Evolutionary conservation across 1,284 basidiomycete genomes (phyloP).

Genomic region (Fistulina hepatica): DNA sequence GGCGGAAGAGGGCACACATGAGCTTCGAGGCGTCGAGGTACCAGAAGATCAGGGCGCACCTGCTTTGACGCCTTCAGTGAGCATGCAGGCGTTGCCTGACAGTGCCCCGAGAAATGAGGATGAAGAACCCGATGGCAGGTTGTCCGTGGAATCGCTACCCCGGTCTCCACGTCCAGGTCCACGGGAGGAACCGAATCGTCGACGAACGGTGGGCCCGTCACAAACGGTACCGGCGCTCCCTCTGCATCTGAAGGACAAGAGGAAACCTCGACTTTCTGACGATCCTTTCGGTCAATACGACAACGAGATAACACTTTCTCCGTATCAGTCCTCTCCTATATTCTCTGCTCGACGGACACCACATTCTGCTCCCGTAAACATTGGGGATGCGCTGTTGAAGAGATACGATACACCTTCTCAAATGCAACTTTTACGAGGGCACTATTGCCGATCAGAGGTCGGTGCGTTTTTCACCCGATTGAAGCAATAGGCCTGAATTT

Average conservation of each 20-base stretch:
- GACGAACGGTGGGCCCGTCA: conserved; percentile 44
- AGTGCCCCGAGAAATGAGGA: conserved; percentile 25
- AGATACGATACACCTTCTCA: conserved; percentile 63
- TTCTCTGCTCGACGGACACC: conserved; percentile 40
- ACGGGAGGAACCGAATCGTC: too few species aligned
- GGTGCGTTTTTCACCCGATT: conserved; percentile 15
- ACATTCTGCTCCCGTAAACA: conserved; percentile 32
- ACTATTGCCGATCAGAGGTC: conserved; percentile 89
- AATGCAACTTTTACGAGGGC: conserved; percentile 66
- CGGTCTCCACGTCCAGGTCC: too few species aligned
- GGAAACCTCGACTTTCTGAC: conserved; percentile 47
- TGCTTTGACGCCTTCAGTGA: conserved; percentile 16
- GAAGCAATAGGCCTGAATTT: background rate
- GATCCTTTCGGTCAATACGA: conserved; percentile 68
- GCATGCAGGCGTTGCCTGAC: conserved; percentile 13
- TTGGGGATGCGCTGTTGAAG: conserved; percentile 44
- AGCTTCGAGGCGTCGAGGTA: conserved; percentile 38
- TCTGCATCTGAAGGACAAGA: conserved; percentile 40
- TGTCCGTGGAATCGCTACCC: background rate
- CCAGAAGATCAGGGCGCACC: conserved; percentile 31
- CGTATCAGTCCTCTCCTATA: conserved; percentile 60
- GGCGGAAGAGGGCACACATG: conserved; percentile 42
- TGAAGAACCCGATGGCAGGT: conserved; percentile 18
- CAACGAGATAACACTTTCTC: conserved; percentile 30
- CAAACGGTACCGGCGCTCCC: conserved; percentile 64